Base-by-base conservation (phyloP, 2,329 filamentous ascomycete genomes). In the Pseudogymnoascus sp. region DNA sequence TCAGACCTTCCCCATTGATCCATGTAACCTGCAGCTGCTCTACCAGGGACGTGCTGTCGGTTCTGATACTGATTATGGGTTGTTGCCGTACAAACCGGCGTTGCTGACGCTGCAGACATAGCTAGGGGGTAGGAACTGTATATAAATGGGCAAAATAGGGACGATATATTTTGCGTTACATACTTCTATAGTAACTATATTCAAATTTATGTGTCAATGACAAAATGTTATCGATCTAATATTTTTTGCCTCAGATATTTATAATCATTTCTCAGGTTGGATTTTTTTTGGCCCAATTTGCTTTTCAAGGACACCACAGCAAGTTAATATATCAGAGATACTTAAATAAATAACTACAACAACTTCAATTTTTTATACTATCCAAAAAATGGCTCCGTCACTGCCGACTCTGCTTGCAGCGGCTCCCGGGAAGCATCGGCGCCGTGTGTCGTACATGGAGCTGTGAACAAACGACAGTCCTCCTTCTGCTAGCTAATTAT, bases 1-100 rank as follows among this genome's bases (percentile, higher is more conserved):
- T 68, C 81, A 89, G 76, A 88, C 84, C 1, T 80, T 86, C 75
- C 80, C 82, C 0, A 71, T 89, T 64, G 83, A 87, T 69, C 77
- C 84, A 1, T 88, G 86, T 77, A 87, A 87, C 70, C 74, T 88
- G 69, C 81, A 86, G 76, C 69, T 87, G 44, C 78, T 89, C 31
- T 88, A 87, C 73, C 86, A 88, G 74, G 86, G 86, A 21, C 74
- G 76, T 9, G 71, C 74, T 11, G 78, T 83, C 1, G 76, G 62
- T 60, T 72, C 71, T 0, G 70, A 71, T 44, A 76, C 74, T 6
- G 74, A 79, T 60, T 87, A 88, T 69, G 77, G 77, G 66, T 31
- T 67, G 2, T 68, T 82, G 64, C 84, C 84, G 1, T 87, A 84
- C 71, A 74, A 77, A 5, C 84, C 83, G 0, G 84, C 78, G 59